Conservation (phyloP, 1,139 yeast genomes). For the Protomyces pachydermus region DNA sequence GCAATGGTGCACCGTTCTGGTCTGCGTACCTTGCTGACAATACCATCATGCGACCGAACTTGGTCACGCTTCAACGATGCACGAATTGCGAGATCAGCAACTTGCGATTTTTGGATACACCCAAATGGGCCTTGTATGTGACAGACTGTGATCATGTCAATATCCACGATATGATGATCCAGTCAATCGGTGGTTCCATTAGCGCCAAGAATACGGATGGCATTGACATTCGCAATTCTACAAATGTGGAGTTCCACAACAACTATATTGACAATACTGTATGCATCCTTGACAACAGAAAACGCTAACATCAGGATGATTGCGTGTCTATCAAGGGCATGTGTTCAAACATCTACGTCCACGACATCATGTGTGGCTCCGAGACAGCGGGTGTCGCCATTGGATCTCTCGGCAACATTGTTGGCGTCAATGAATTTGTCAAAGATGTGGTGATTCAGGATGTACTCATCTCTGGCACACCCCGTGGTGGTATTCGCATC, state of each 20-base stretch:
- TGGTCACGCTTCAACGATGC: not conserved
- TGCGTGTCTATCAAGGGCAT: constrained; percentile 1
- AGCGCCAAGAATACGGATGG: not conserved
- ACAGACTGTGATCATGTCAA: not conserved
- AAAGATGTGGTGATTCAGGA: not conserved
- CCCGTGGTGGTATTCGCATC: not conserved
- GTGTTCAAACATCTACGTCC: not conserved
- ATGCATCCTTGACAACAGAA: not conserved
- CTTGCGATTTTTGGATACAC: not conserved
- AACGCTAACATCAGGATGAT: not conserved
- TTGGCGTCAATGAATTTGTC: not conserved
- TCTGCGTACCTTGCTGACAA: not conserved
- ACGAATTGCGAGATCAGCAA: not conserved
- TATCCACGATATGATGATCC: not conserved
- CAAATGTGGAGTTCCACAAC: not conserved
- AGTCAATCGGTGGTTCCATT: not conserved
- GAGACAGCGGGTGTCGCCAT: not conserved
- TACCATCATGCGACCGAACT: not conserved
- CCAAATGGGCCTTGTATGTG: constrained; percentile 2
- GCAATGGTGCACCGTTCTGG: not conserved
- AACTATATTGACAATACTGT: constrained; percentile 2
- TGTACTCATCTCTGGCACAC: not conserved
- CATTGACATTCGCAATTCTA: not conserved
- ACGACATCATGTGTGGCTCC: constrained; percentile 4
- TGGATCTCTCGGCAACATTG: constrained; percentile 4